Conservation (phyloP, 805 yeast genomes). For the Candida germanica region DNA sequence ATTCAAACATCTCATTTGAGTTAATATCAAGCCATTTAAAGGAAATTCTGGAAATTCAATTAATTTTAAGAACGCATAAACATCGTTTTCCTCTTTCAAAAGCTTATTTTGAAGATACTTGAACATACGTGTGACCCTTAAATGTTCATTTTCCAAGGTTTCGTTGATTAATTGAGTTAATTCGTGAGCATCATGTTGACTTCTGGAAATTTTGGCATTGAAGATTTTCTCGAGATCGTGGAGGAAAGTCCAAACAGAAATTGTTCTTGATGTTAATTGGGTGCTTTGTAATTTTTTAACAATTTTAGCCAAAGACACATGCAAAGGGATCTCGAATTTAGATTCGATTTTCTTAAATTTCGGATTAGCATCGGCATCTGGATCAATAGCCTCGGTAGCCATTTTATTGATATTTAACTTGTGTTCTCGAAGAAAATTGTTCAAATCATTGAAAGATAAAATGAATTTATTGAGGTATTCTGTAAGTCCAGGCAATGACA, state of each 20-base stretch:
- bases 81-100: constrained; percentile 1
- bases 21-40: constrained; percentile 62
- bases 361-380: constrained; percentile 11
- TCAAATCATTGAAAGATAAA: constrained; percentile 22
- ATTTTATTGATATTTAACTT: constrained; percentile 16
- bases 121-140: constrained; percentile 36
- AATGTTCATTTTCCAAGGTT: constrained; percentile 66
- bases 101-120: constrained; percentile 11
- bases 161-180: constrained; percentile 78
- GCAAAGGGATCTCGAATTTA: constrained; percentile 47
- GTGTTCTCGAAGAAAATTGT: constrained; percentile 17
- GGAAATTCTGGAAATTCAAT: constrained; percentile 63
- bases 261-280: constrained; percentile 46
- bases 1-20: constrained; percentile 64
- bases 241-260: constrained; percentile 78
- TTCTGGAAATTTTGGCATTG: constrained; percentile 65
- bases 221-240: constrained; percentile 69
- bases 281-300: constrained; percentile 62
- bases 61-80: constrained; percentile 12
- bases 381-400: not conserved
- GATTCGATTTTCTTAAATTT: constrained; percentile 19
- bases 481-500: constrained; percentile 57
- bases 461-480: constrained; percentile 49
- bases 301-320: constrained; percentile 52
- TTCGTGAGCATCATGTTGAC: constrained; percentile 96